These are phyloP conservation scores for Cadophora sp. DNA, from an alignment of 2,329 filamentous ascomycete species.

Conservation along the genomic window DNA sequence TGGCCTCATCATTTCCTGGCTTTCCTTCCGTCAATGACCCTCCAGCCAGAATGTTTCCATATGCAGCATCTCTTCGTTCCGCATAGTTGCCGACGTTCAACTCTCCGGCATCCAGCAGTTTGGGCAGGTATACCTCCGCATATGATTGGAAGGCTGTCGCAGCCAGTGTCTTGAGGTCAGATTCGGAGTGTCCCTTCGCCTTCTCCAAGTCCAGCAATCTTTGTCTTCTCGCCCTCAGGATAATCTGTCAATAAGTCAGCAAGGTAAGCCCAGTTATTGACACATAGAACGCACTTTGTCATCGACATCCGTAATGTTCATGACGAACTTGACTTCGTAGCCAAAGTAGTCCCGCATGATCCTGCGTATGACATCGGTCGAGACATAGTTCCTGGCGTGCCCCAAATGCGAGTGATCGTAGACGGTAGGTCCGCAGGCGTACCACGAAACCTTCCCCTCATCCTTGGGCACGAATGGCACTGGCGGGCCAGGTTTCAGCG, in stretches of 20 bases:
- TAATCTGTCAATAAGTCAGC: constrained; percentile 57
- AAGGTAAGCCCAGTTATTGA: not conserved
- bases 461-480: constrained; percentile 43
- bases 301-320: constrained; percentile 76
- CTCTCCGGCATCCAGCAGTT: constrained; percentile 53
- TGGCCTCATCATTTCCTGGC: constrained; percentile 66
- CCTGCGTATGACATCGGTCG: constrained; percentile 73
- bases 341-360: constrained; percentile 73
- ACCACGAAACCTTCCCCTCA: constrained; percentile 60
- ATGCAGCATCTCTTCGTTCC: constrained; percentile 57
- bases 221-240: constrained; percentile 76
- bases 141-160: constrained; percentile 62
- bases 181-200: constrained; percentile 66
- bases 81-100: constrained; percentile 60
- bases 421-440: constrained; percentile 74
- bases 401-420: constrained; percentile 73
- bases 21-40: constrained; percentile 62
- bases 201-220: constrained; percentile 80
- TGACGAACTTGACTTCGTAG: constrained; percentile 72
- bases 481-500: constrained; percentile 41
- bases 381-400: constrained; percentile 77
- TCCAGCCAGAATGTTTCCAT: constrained; percentile 61
- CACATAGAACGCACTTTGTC: constrained; percentile 54
- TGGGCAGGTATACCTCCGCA: constrained; percentile 60
- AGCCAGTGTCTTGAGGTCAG: constrained; percentile 56